Conservation (phyloP, 2,329 filamentous ascomycete species). For the Verticillium zaregamsianum region DNA sequence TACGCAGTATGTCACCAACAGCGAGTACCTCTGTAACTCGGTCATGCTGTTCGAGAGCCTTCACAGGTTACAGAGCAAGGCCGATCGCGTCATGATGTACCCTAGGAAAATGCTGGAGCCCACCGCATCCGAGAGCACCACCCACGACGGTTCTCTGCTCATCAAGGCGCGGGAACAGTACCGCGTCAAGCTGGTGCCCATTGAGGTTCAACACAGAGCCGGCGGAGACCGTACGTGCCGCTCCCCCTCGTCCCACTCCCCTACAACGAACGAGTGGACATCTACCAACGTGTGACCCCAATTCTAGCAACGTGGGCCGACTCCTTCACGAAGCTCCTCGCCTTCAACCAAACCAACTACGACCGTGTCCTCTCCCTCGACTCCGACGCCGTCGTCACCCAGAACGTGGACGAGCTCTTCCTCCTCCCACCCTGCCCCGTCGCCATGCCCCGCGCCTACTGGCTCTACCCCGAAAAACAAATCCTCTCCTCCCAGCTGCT, state of each 20-base stretch:
- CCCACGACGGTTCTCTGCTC: conserved; percentile 28
- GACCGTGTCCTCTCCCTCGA: conserved; percentile 43
- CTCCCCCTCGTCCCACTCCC: neutral
- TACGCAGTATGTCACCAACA: conserved; percentile 44
- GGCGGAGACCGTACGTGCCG: conserved; percentile 29
- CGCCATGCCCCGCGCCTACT: conserved; percentile 69
- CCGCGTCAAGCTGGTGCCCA: conserved; percentile 36
- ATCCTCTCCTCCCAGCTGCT: conserved; percentile 58
- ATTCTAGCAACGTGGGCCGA: conserved; percentile 50
- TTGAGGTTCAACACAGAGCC: conserved; percentile 32
- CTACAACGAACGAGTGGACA: neutral
- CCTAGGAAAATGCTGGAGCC: conserved; percentile 32
- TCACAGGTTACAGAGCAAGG: conserved; percentile 33
- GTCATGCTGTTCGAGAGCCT: conserved; percentile 46
- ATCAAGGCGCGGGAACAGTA: conserved; percentile 40
- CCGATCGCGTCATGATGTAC: conserved; percentile 43
- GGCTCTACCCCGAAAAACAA: conserved; percentile 50
- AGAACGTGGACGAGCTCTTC: conserved; percentile 65
- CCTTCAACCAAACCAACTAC: conserved; percentile 61
- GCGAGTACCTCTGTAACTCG: conserved; percentile 43
- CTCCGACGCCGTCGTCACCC: conserved; percentile 57
- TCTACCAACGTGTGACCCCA: neutral
- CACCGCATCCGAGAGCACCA: conserved; percentile 19
- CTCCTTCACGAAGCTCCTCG: conserved; percentile 63
- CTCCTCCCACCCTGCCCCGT: conserved; percentile 54